Evolutionary conservation across 2,329 filamentous ascomycete species (phyloP).

Genomic region (Diaporthe citri): DNA sequence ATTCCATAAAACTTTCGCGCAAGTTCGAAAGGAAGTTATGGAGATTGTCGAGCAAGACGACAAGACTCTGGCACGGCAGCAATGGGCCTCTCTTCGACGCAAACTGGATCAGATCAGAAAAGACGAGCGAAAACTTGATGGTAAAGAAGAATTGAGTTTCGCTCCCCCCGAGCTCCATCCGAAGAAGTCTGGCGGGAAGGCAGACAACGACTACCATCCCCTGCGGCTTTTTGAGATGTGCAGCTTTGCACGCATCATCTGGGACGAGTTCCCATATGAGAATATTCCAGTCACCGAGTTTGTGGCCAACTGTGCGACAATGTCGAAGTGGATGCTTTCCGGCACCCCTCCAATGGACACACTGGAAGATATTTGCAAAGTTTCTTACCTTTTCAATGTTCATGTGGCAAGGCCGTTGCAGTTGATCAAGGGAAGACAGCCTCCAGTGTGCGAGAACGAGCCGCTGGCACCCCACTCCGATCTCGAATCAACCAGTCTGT

Average conservation of each 20-base stretch:
- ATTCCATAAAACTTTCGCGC: not conserved
- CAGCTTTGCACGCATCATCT: conserved; percentile 54
- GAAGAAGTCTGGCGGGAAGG: not conserved
- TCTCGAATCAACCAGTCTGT: conserved; percentile 51
- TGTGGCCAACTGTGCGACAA: conserved; percentile 48
- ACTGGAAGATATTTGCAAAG: conserved; percentile 52
- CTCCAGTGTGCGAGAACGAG: conserved; percentile 52
- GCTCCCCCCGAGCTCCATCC: not conserved
- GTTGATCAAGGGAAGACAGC: conserved; percentile 51
- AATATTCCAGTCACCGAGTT: conserved; percentile 50
- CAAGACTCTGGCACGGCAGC: not conserved
- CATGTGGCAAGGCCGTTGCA: conserved; percentile 55
- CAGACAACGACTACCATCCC: not conserved
- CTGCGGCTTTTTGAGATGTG: conserved; percentile 51
- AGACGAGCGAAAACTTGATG: not conserved
- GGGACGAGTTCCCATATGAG: conserved; percentile 59
- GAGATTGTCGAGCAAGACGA: not conserved
- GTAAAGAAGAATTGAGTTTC: not conserved
- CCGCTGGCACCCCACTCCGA: conserved; percentile 45
- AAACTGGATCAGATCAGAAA: not conserved
- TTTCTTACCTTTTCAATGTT: conserved; percentile 52
- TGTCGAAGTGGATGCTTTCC: conserved; percentile 58
- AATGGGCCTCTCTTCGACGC: not conserved
- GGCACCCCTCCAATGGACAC: conserved; percentile 55
- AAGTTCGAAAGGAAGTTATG: not conserved